phyloP scores from a whole-genome alignment of 1,139 yeast genomes.

The Pichia sp. region DNA sequence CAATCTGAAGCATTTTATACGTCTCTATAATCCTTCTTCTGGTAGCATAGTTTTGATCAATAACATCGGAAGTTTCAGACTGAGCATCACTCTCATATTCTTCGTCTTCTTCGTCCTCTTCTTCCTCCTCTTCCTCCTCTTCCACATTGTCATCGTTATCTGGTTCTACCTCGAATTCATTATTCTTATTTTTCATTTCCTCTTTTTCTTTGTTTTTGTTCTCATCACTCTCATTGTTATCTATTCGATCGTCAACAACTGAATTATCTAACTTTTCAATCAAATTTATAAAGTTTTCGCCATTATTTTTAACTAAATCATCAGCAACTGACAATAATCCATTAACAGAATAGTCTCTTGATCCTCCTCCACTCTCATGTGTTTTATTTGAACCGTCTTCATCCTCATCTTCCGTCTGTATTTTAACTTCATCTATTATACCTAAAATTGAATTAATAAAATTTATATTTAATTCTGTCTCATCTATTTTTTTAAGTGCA shows the following conservation, averaged over 20 bases:
- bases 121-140: slow-evolving; percentile 18
- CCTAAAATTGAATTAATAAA: slow-evolving; percentile 26
- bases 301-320: slow-evolving; percentile 69
- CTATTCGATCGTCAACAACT: slow-evolving; percentile 22
- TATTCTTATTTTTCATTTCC: slow-evolving; percentile 31
- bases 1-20: slow-evolving; percentile 66
- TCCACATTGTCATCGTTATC: slow-evolving; percentile 13
- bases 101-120: slow-evolving; percentile 17
- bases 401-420: slow-evolving; percentile 3
- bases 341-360: slow-evolving; percentile 9
- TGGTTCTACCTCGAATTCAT: slow-evolving; percentile 26
- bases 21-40: slow-evolving; percentile 71
- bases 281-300: slow-evolving; percentile 66
- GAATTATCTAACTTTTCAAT: slow-evolving; percentile 67
- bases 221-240: slow-evolving; percentile 9
- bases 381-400: slow-evolving; percentile 3
- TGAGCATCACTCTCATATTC: slow-evolving; percentile 18
- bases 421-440: slow-evolving; percentile 18
- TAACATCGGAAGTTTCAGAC: slow-evolving; percentile 25
- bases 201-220: slow-evolving; percentile 29
- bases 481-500: slow-evolving; percentile 18
- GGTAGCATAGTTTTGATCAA: slow-evolving; percentile 39
- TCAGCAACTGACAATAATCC: slow-evolving; percentile 58
- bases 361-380: slow-evolving; percentile 9
- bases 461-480: slow-evolving; percentile 19